phyloP scores from a whole-genome alignment of 2,329 filamentous ascomycete genomes.

The Xylaria sp. region DNA sequence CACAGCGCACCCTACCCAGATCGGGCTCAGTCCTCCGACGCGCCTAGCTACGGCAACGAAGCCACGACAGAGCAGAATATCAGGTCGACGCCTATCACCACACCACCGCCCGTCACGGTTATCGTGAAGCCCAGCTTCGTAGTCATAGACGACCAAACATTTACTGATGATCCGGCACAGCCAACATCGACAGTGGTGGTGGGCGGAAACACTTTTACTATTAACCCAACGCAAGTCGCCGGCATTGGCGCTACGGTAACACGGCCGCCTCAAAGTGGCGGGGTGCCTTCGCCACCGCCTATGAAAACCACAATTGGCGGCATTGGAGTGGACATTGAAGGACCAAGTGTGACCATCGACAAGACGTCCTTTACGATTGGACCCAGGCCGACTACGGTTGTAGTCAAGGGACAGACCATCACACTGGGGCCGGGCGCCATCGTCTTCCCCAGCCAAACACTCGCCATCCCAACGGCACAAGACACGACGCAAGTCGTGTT shows the following conservation, averaged over 20 bases:
- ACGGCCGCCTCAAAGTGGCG: slow-evolving; percentile 53
- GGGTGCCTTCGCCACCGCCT: slow-evolving; percentile 49
- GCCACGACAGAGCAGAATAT: slow-evolving; percentile 34
- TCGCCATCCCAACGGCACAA: slow-evolving; percentile 51
- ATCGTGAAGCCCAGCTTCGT: slow-evolving; percentile 58
- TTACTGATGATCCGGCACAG: slow-evolving; percentile 52
- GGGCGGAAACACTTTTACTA: slow-evolving; percentile 57
- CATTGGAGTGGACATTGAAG: slow-evolving; percentile 55
- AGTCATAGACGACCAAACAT: slow-evolving; percentile 59
- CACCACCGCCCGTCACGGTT: slow-evolving; percentile 51
- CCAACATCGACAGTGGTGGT: slow-evolving; percentile 56
- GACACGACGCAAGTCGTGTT: slow-evolving; percentile 57
- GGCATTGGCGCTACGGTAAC: slow-evolving; percentile 58
- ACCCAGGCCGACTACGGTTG: slow-evolving; percentile 50
- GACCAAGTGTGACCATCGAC: slow-evolving; percentile 55
- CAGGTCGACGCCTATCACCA: slow-evolving; percentile 32
- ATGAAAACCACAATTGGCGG: slow-evolving; percentile 54
- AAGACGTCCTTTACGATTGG: slow-evolving; percentile 57
- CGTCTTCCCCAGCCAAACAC: slow-evolving; percentile 50
- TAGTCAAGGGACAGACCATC: slow-evolving; percentile 44
- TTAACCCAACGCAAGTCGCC: slow-evolving; percentile 58
- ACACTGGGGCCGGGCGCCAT: slow-evolving; percentile 49
- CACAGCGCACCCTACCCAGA: slow-evolving; percentile 33
- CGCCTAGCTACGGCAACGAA: slow-evolving; percentile 43
- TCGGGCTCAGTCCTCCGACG: slow-evolving; percentile 21